A percentile compares a stretch with the other conserved stretches of the same genome.
Evolutionary conservation across 208 protist species (phyloP).

Genomic region (Wallacemonas sp.): DNA sequence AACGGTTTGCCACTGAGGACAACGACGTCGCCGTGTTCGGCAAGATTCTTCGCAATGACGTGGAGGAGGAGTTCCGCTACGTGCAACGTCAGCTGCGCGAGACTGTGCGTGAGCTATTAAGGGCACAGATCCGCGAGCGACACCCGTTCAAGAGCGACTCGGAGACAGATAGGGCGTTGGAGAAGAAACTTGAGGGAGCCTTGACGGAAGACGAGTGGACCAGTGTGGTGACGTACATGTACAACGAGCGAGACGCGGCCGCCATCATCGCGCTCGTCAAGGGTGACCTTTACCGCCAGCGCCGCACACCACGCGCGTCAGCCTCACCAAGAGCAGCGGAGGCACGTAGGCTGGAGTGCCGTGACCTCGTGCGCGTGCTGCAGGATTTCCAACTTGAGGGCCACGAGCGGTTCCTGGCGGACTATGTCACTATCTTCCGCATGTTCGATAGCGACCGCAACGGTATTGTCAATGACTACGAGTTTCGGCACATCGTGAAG

Average conservation of each 20-base stretch:
- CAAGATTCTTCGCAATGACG: slow-evolving; percentile 89
- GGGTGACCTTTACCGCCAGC: slow-evolving; percentile 41
- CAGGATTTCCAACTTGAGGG: slow-evolving; percentile 89
- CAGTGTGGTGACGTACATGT: slow-evolving; percentile 89
- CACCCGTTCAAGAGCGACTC: slow-evolving; percentile 37
- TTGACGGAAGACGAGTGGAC: slow-evolving; percentile 79
- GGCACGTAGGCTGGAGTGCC: slow-evolving; percentile 43
- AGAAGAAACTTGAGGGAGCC: slow-evolving; percentile 44
- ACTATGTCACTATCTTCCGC: slow-evolving; percentile 73
- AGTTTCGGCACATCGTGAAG: slow-evolving; percentile 59
- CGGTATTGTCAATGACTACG: slow-evolving; percentile 73
- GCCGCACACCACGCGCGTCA: slow-evolving; percentile 9
- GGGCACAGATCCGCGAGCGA: slow-evolving; percentile 56
- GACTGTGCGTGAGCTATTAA: slow-evolving; percentile 82
- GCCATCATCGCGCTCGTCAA: slow-evolving; percentile 62
- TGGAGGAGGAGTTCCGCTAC: slow-evolving; percentile 91
- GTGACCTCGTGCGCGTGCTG: slow-evolving; percentile 72
- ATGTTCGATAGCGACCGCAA: slow-evolving; percentile 68
- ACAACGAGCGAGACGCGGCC: slow-evolving; percentile 74
- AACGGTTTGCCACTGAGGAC: slow-evolving; percentile 67
- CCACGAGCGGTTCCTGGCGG: slow-evolving; percentile 84
- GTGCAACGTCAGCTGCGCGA: slow-evolving; percentile 85
- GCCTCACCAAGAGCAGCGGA: slow-evolving; percentile 8
- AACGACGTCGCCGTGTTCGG: slow-evolving; percentile 91
- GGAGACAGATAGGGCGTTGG: slow-evolving; percentile 52